Evolutionary conservation across 2,329 filamentous ascomycete species (phyloP).

Genomic region (Sordariomycetes sp.): DNA sequence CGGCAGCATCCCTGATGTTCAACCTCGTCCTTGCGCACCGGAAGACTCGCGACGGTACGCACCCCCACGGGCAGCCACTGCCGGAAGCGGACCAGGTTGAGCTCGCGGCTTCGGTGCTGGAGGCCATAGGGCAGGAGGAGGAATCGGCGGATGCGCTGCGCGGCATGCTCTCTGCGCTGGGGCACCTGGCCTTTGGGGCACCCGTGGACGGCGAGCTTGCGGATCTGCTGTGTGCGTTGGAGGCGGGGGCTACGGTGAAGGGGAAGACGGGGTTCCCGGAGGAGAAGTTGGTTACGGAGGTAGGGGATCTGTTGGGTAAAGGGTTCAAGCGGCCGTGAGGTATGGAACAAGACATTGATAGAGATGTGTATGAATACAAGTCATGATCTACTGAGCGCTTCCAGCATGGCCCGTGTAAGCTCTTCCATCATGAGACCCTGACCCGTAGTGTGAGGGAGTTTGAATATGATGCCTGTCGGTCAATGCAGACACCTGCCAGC

Average conservation of each 20-base stretch:
- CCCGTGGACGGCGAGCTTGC: slow-evolving; percentile 60
- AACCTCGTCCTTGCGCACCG: slow-evolving; percentile 67
- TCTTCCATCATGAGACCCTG: too few relatives aligned
- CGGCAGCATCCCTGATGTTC: slow-evolving; percentile 71
- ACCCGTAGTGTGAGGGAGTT: too few relatives aligned
- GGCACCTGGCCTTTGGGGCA: slow-evolving; percentile 60
- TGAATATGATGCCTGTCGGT: too few relatives aligned
- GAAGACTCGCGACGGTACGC: slow-evolving; percentile 42
- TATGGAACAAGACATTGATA: too few relatives aligned
- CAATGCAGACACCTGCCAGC: too few relatives aligned
- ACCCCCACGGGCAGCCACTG: slow-evolving; percentile 36
- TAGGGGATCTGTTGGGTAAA: slow-evolving; percentile 40
- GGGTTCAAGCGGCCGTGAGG: slow-evolving; percentile 25
- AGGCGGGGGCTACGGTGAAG: slow-evolving; percentile 52
- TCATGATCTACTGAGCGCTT: neutral
- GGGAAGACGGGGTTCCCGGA: slow-evolving; percentile 43
- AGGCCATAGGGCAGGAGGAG: slow-evolving; percentile 50
- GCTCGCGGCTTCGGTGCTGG: slow-evolving; percentile 65
- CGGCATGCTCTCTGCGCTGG: slow-evolving; percentile 64
- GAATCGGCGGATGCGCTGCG: slow-evolving; percentile 59
- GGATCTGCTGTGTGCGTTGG: slow-evolving; percentile 67
- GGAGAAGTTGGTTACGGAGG: slow-evolving; percentile 41
- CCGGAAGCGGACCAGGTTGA: slow-evolving; percentile 65
- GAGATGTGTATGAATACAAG: neutral
- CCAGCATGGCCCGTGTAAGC: too few relatives aligned